Percentiles rank a stretch among this genome's conserved stretches.
Conservation (phyloP, 148 eudicot genomes). For the Silene uniflora region DNA sequence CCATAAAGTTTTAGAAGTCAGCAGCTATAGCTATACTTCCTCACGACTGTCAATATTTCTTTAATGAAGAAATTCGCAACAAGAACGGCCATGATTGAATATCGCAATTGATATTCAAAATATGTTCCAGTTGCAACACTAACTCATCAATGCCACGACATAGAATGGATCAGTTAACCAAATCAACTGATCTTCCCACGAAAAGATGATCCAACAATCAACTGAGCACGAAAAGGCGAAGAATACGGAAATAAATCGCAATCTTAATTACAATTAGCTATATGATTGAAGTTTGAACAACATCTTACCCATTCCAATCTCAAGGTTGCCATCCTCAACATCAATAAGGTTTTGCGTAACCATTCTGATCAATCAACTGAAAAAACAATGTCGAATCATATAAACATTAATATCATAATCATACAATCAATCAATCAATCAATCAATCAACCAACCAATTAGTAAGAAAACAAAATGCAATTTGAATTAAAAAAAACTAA, state of each 20-base stretch:
- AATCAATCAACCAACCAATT: neutral
- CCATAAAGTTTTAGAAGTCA: neutral
- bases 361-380: constrained; percentile 46
- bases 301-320: constrained; percentile 92
- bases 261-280: neutral
- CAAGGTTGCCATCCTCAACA: constrained; percentile 75
- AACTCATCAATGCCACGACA: neutral
- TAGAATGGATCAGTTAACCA: neutral
- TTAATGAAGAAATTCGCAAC: neutral
- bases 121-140: neutral
- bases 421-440: neutral
- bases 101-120: neutral
- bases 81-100: neutral
- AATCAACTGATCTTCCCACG: neutral
- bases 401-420: neutral
- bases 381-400: constrained; percentile 2
- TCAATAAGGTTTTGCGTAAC: constrained; percentile 58
- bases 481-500: neutral
- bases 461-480: neutral
- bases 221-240: neutral
- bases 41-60: neutral
- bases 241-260: neutral
- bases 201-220: constrained; percentile 6
- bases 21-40: constrained; percentile 1
- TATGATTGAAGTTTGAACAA: neutral